Base-by-base conservation (phyloP, 441 rosid species). In the Melastoma candidum region DNA sequence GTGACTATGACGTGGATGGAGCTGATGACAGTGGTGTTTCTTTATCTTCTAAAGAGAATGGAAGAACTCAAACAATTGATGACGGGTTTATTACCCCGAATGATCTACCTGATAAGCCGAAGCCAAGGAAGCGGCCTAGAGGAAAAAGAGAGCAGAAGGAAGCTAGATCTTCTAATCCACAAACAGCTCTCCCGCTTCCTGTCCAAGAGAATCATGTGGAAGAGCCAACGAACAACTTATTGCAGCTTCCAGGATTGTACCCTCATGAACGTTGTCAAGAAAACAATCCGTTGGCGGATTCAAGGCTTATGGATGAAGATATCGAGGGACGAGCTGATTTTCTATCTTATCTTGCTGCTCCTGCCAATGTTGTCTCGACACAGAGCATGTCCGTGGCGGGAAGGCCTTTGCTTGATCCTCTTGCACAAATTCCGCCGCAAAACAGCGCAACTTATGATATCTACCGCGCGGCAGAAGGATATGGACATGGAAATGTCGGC, bases 1-100 rank as follows among this genome's bases (percentile, higher is more conserved):
- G 92, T 57, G 84, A 84, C 70, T 93, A 89, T 67, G 97, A 86
- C 65, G 94, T 84, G 50, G 77, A 75, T 55, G 84, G 75, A 48
- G 24, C 59, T 17, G 87, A 80, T 13, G 85, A 78, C 56, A 81
- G 77, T 60, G 69, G 61, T 3, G 87, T 83, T 54, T 88, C 86
- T 52, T 87, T 86, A 47, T 88, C 97, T 11, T 88, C 97, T 2
- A 85, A 79, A 74, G 89, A 83, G 56, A 73, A 61, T 64, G 59
- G 75, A 66, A 79, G 65, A 68, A 78, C 45, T 61, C 78, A 63
- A 51, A 47, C 47, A 14, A 53, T 55, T 41, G 79, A 77, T 47
- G 69, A 44, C 32, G 76, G 68, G 57, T 75, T 25, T 49, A 68
- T 57, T 22, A 44, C 61, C 13, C 13, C 68, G 24, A 46, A 13